A percentile compares a stretch with the other conserved stretches of the same genome.
Evolutionary conservation across 345 rosid genomes (phyloP).

Genomic region (Arabis hirsuta): DNA sequence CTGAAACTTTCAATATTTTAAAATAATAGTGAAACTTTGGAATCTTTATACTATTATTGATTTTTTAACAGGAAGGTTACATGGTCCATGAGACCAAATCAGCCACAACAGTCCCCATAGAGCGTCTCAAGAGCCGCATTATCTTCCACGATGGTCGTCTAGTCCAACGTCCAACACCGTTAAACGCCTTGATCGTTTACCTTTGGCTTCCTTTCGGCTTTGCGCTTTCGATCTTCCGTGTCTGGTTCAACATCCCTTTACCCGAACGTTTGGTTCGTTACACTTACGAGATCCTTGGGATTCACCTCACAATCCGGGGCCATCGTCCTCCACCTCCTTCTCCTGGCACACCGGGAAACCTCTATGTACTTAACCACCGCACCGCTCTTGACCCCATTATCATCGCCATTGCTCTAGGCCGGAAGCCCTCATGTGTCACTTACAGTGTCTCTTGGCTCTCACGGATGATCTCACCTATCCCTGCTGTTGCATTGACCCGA

Average conservation of each 20-base stretch:
- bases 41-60: conserved; percentile 9
- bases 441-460: conserved; percentile 96
- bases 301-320: conserved; percentile 85
- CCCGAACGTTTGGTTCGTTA: conserved; percentile 93
- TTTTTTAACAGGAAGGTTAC: conserved; percentile 79
- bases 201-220: conserved; percentile 95
- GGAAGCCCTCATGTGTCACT: conserved; percentile 90
- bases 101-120: conserved; percentile 53
- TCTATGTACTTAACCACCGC: conserved; percentile 94
- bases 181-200: conserved; percentile 68
- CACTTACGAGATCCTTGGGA: conserved; percentile 92
- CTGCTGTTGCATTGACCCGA: conserved; percentile 88
- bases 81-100: conserved; percentile 83
- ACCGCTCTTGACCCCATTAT: conserved; percentile 94
- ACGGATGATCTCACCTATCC: conserved; percentile 82
- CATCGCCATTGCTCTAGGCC: conserved; percentile 90
- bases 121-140: conserved; percentile 70
- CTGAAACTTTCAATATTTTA: not conserved
- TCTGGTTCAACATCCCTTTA: conserved; percentile 85
- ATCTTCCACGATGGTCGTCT: conserved; percentile 98
- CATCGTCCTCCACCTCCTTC: conserved; percentile 82
- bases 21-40: not conserved
- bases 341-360: conserved; percentile 76
- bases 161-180: conserved; percentile 81
- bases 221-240: conserved; percentile 76